Evolutionary conservation across 176 grass and related monocot species (phyloP).

Genomic region (Phoenix dactylifera): DNA sequence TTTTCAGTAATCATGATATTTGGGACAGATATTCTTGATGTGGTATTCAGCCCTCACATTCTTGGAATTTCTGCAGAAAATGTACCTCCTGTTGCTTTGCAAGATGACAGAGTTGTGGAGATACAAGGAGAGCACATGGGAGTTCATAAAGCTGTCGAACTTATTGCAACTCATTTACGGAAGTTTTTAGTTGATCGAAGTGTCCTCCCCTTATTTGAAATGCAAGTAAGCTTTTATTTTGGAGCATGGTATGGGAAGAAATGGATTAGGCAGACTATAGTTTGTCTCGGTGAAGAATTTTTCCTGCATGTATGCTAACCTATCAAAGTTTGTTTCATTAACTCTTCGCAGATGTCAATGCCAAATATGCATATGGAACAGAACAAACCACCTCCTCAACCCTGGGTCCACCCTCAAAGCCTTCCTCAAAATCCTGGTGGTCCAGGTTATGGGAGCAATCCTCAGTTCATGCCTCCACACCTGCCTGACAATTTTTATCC

Average conservation of each 20-base stretch:
- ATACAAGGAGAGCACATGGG: slow-evolving; percentile 81
- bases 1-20: no score
- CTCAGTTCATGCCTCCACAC: slow-evolving; percentile 68
- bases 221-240: slow-evolving; percentile 35
- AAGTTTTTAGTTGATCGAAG: slow-evolving; percentile 98
- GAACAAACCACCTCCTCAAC: slow-evolving; percentile 70
- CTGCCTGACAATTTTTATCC: slow-evolving; percentile 69
- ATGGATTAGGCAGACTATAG: no score
- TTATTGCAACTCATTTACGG: slow-evolving; percentile 78
- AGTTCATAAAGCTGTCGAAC: slow-evolving; percentile 86
- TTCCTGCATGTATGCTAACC: no score
- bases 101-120: slow-evolving; percentile 93
- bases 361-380: slow-evolving; percentile 65
- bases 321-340: no score
- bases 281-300: no score
- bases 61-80: slow-evolving; percentile 49
- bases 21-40: slow-evolving; percentile 11
- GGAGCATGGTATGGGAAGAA: neutral
- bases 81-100: slow-evolving; percentile 81
- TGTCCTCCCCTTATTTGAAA: slow-evolving; percentile 86
- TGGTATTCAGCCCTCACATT: neutral
- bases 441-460: slow-evolving; percentile 60
- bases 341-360: slow-evolving; percentile 40
- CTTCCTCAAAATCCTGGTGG: slow-evolving; percentile 35
- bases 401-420: slow-evolving; percentile 61